Evolutionary conservation across 2,329 filamentous ascomycete genomes (phyloP), one percentile per base, ranked within the genome.

Genomic region (Calonectria hawksworthii): DNA sequence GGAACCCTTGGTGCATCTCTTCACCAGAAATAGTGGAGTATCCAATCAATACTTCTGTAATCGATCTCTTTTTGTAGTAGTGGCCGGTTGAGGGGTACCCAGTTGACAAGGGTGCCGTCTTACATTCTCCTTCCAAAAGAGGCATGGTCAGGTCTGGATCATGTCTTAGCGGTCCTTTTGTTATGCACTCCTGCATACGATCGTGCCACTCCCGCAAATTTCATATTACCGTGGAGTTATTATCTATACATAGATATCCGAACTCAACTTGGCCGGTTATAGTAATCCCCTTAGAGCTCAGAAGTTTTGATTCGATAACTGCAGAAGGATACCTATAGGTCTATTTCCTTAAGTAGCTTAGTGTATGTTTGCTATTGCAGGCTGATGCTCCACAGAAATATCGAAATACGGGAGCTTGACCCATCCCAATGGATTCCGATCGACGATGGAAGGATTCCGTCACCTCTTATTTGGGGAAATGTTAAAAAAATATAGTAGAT

Each of bases 41-140:
- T 47, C 41, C 41, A 47, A 36, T 36, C 34, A 36, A 47, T 47
- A 47, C 21, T 47, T 47, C 41, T 47, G 8, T 47, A 47, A n/a
- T n/a, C 9, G 41, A 47, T 47, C 21, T 47, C 41, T 47, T 47
- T 47, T 47, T 47, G 41, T 21, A 47, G 41, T 47, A 47, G 41
- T 47, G 41, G 21, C 41, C 41, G 41, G 41, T 36, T 47, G 41
- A 47, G 41, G 21, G 41, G 41, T 47, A 21, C 18, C 41, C 16
- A 47, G 41, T n/a, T 47, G 21, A 47, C 41, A 47, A 47, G 41
- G 41, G 21, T 47, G 41, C 41, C 41, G 41, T 47, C 41, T 47
- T 47, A 47, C 41, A 21, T 47, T 61, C 51, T 67, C 52, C 52
- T 72, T 72, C 70, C 67, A 16, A 61, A 72, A 67, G 32, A 30